phyloP scores from a whole-genome alignment of 1,139 yeast species.

The Hemisphaericaspora xylanilytica region DNA sequence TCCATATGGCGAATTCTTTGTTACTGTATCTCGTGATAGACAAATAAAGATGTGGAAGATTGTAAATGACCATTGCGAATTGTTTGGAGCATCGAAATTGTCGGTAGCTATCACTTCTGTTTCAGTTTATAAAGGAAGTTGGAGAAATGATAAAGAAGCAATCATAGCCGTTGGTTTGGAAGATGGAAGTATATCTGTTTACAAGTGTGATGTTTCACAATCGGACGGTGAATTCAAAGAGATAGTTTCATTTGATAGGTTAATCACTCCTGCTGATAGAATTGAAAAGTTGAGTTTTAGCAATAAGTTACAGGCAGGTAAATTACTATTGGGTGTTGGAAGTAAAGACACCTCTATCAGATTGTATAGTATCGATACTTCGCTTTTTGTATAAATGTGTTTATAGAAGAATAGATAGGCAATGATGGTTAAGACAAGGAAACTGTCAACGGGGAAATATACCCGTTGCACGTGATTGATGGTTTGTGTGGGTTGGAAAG shows the following conservation, averaged over 20 bases:
- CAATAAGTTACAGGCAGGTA: conserved; percentile 17
- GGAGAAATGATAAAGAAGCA: conserved; percentile 19
- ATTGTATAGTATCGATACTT: conserved; percentile 35
- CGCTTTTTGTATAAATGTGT: background rate
- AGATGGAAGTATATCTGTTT: conserved; percentile 40
- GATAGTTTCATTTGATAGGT: conserved; percentile 29
- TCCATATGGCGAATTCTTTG: conserved; percentile 40
- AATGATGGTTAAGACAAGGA: background rate
- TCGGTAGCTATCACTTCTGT: conserved; percentile 70
- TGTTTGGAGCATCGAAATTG: conserved; percentile 38
- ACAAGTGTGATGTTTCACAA: conserved; percentile 28
- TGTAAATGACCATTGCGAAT: conserved; percentile 13
- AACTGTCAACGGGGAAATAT: too few relatives aligned
- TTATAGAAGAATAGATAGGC: background rate
- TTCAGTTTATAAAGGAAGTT: conserved; percentile 42
- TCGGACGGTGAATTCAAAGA: conserved; percentile 23
- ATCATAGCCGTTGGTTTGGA: conserved; percentile 73
- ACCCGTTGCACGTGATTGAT: background rate
- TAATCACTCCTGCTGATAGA: conserved; percentile 58
- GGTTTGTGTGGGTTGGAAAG: background rate
- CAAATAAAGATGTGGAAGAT: conserved; percentile 69
- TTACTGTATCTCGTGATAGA: conserved; percentile 89
- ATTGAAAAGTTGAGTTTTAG: conserved; percentile 61
- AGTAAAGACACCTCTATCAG: conserved; percentile 71
- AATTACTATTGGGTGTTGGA: conserved; percentile 54